These are phyloP conservation scores for Alternaria tenuissima DNA, from an alignment of 2,329 filamentous ascomycete genomes.

Conservation along the genomic window DNA sequence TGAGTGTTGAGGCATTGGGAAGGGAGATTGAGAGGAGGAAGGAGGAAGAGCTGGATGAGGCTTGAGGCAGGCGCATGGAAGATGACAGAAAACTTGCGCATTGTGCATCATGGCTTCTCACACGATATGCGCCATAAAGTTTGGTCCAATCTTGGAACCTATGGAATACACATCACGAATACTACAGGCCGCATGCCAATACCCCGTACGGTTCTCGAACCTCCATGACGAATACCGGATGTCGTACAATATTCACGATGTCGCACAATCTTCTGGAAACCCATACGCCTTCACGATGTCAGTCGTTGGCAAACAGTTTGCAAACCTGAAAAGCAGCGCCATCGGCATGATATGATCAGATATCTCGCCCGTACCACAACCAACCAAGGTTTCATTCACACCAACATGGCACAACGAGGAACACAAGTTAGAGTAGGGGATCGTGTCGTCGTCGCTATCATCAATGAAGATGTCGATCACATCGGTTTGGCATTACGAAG, in stretches of 20 bases:
- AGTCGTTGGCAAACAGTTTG: constrained; percentile 3
- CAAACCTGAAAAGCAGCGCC: background rate
- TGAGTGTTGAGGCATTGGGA: constrained; percentile 67
- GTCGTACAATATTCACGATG: background rate
- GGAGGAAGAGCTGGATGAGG: constrained; percentile 3
- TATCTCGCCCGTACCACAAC: background rate
- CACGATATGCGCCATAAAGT: too few relatives aligned
- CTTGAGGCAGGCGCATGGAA: background rate
- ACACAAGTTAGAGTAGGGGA: background rate
- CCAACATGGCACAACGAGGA: background rate
- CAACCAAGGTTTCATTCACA: background rate
- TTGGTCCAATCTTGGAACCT: background rate
- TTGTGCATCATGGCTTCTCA: background rate
- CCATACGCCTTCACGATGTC: constrained; percentile 2
- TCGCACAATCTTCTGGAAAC: background rate
- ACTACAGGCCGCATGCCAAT: too few relatives aligned
- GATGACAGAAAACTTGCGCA: background rate
- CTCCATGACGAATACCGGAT: background rate
- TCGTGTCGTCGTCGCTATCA: background rate
- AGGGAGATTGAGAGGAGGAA: constrained; percentile 65
- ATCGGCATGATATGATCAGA: background rate
- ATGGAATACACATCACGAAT: background rate
- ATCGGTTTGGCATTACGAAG: background rate
- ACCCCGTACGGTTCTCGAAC: background rate
- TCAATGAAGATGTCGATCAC: background rate